phyloP scores from a whole-genome alignment of 805 yeast genomes.

The Candida methanosorbosa region DNA sequence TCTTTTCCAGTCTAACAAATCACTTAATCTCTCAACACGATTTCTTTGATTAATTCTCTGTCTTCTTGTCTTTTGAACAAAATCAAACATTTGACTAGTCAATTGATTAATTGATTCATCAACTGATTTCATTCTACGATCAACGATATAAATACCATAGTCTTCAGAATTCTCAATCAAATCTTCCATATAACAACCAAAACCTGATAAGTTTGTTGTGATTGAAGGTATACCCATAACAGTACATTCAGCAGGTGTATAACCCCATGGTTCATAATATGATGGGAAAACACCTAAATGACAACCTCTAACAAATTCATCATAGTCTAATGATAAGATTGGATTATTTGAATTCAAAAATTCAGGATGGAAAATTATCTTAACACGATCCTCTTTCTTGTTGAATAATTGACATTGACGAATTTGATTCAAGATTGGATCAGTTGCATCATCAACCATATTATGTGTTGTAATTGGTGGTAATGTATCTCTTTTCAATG shows the following conservation, averaged over 20 bases:
- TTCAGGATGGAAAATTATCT: slow-evolving; percentile 96
- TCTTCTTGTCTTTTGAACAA: slow-evolving; percentile 82
- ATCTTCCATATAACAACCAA: slow-evolving; percentile 98
- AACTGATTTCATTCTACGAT: slow-evolving; percentile 83
- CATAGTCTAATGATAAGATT: slow-evolving; percentile 85
- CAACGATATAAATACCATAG: slow-evolving; percentile 95
- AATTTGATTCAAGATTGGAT: slow-evolving; percentile 86
- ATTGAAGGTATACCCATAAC: slow-evolving; percentile 99
- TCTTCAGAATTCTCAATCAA: slow-evolving; percentile 88
- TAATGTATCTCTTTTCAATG: slow-evolving; percentile 77
- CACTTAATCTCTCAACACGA: slow-evolving; percentile 90
- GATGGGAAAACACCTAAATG: slow-evolving; percentile 98
- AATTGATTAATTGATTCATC: slow-evolving; percentile 92
- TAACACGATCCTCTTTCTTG: slow-evolving; percentile 82
- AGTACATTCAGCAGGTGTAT: slow-evolving; percentile 98
- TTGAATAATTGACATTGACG: slow-evolving; percentile 89
- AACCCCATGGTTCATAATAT: slow-evolving; percentile 99
- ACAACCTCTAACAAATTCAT: slow-evolving; percentile 96
- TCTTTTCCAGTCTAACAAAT: slow-evolving; percentile 92
- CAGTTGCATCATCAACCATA: slow-evolving; percentile 86
- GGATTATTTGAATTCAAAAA: slow-evolving; percentile 93
- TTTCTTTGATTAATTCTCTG: slow-evolving; percentile 97
- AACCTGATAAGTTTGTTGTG: slow-evolving; percentile 92
- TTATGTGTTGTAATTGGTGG: slow-evolving; percentile 98
- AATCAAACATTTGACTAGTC: slow-evolving; percentile 82